Percentiles rank a stretch among this genome's conserved stretches.
Conservation (phyloP, 129 eudicot species). For the Saposhnikovia divaricata region DNA sequence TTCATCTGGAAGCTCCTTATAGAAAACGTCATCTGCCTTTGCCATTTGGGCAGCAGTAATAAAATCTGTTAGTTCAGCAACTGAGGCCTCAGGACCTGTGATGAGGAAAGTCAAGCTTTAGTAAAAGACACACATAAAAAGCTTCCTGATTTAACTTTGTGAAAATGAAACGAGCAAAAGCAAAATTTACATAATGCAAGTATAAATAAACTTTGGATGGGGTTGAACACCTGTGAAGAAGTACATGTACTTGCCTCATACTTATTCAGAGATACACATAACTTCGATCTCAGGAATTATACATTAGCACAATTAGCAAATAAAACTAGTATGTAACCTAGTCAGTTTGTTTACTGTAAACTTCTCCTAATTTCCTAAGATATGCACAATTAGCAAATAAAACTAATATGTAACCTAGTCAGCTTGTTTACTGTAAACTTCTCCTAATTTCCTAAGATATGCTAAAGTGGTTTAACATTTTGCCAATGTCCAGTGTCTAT, state of each 20-base stretch:
- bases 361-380: too few species aligned
- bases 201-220: not conserved
- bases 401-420: not conserved
- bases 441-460: not conserved
- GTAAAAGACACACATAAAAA: not conserved
- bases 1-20: conserved; percentile 18
- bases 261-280: not conserved
- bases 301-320: not conserved
- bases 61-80: conserved; percentile 57
- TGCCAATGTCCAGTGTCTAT: not conserved
- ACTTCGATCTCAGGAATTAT: not conserved
- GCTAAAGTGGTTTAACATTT: not conserved
- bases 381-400: not conserved
- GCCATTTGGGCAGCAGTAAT: conserved; percentile 83
- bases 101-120: not conserved
- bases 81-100: conserved; percentile 67
- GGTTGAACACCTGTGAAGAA: not conserved
- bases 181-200: not conserved
- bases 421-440: not conserved
- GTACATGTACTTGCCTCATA: not conserved
- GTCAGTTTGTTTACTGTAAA: not conserved
- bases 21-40: conserved; percentile 39
- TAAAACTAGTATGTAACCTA: not conserved
- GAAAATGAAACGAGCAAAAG: not conserved
- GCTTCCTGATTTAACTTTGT: not conserved